Evolutionary conservation across 2,329 filamentous ascomycete genomes (phyloP).

Genomic region (Fusarium heterosporum): DNA sequence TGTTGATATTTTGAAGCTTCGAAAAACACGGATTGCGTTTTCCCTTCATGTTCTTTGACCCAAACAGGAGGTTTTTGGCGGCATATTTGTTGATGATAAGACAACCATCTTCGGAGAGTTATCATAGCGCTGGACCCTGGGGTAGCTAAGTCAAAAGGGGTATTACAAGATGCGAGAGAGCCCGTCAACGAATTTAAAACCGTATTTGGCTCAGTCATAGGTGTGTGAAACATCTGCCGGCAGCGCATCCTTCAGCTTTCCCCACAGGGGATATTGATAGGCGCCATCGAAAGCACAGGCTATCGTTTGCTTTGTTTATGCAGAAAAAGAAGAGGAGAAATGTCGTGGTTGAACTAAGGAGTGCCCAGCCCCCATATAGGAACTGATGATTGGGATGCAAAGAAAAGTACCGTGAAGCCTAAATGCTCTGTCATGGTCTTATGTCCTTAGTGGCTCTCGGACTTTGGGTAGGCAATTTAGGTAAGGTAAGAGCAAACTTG

Average conservation of each 20-base stretch:
- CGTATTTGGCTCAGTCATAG: conserved; percentile 38
- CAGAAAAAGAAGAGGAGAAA: conserved; percentile 40
- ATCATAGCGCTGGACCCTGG: conserved; percentile 6
- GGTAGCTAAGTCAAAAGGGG: conserved; percentile 37
- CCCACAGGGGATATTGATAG: conserved; percentile 33
- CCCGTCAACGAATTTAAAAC: conserved; percentile 41
- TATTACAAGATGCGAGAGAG: conserved; percentile 33
- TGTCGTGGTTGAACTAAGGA: conserved; percentile 38
- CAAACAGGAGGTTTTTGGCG: background rate
- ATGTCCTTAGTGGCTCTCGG: background rate
- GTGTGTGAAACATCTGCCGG: conserved; percentile 45
- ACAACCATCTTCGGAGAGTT: background rate
- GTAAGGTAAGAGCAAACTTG: background rate
- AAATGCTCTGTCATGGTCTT: background rate
- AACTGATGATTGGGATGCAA: background rate
- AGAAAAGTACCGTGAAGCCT: background rate
- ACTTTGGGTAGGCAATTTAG: background rate
- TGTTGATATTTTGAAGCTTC: background rate
- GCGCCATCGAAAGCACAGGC: conserved; percentile 17
- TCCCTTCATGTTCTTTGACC: background rate
- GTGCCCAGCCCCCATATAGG: conserved; percentile 28
- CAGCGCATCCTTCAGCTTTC: conserved; percentile 43
- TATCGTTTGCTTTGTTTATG: conserved; percentile 40
- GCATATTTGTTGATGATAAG: conserved; percentile 1
- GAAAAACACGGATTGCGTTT: background rate